Evolutionary conservation across 2,329 filamentous ascomycete genomes (phyloP).

Genomic region (Fusarium luffae): DNA sequence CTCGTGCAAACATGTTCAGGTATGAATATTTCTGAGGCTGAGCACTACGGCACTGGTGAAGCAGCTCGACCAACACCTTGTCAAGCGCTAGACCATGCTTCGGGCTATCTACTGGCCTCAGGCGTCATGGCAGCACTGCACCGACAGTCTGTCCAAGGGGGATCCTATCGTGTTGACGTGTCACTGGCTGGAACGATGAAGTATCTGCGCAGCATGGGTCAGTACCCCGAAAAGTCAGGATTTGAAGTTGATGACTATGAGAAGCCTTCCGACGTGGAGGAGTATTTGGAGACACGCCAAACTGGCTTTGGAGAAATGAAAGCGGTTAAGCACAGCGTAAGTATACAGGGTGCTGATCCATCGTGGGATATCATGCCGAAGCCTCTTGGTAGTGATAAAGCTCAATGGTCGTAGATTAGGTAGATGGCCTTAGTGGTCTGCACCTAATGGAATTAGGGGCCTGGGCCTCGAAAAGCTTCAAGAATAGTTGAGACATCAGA

Average conservation of each 20-base stretch:
- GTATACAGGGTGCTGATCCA: not conserved
- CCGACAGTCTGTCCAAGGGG: not conserved
- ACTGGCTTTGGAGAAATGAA: not conserved
- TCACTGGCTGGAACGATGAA: constrained; percentile 1
- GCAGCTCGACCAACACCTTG: not conserved
- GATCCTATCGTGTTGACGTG: not conserved
- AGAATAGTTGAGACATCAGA: too few relatives aligned
- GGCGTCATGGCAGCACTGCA: not conserved
- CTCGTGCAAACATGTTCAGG: constrained; percentile 1
- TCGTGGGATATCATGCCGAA: not conserved
- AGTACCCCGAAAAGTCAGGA: not conserved
- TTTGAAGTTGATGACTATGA: not conserved
- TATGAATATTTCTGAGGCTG: not conserved
- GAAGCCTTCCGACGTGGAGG: not conserved
- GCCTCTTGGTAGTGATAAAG: not conserved
- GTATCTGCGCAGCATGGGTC: not conserved
- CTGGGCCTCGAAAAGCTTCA: too few relatives aligned
- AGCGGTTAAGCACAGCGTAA: not conserved
- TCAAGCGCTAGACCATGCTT: not conserved
- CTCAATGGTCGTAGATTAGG: not conserved
- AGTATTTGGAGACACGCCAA: not conserved
- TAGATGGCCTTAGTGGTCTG: too few relatives aligned
- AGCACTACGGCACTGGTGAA: not conserved
- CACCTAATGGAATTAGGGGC: too few relatives aligned
- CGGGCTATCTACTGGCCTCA: not conserved